Evolutionary conservation across 169 alveolate genomes (phyloP), one percentile per base, ranked within the genome.

Genomic region (Babesia sp.): DNA sequence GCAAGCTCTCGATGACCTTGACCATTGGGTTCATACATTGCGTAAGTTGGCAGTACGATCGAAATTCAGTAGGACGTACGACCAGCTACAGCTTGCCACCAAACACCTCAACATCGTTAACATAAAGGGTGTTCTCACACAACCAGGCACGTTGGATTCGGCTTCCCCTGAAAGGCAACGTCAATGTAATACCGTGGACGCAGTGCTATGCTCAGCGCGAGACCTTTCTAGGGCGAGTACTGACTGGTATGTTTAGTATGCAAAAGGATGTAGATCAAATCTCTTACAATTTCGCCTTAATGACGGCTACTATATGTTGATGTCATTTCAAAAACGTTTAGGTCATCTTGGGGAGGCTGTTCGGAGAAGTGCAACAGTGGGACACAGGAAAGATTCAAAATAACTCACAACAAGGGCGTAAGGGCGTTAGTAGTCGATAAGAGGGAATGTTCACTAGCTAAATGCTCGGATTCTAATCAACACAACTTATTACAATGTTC

Each of bases 341-440:
- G 86, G 86, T 77, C 86, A 11, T 36, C 66, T 7, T 77, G 86
- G 86, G 58, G 74, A 33, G 86, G 86, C 12, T 77, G 86, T 68
- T 64, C 80, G 12, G 71, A 45, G n/a, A 57, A 51, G 48, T 77
- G 86, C 48, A 57, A 66, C 29, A 63, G 48, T 1, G 86, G 86
- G 5, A 70, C 29, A 11, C 86, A 77, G 81, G 74, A 77, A 46
- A 56, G 86, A 36, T 45, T 77, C 60, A 77, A 33, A 58, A 69
- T 77, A 24, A 51, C 12, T 5, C 56, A 68, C 59, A 54, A 66
- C 50, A 61, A 46, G 11, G 77, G 58, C 33, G 45, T 33, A 22
- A 39, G 51, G 36, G 22, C 42, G n/a, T 54, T 68, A 6, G 41
- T 50, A 16, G 56, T 33, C 33, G 81, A 69, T 24, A 36, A 50